Conservation (phyloP, 306 rosid species). For the Prunus mume region DNA sequence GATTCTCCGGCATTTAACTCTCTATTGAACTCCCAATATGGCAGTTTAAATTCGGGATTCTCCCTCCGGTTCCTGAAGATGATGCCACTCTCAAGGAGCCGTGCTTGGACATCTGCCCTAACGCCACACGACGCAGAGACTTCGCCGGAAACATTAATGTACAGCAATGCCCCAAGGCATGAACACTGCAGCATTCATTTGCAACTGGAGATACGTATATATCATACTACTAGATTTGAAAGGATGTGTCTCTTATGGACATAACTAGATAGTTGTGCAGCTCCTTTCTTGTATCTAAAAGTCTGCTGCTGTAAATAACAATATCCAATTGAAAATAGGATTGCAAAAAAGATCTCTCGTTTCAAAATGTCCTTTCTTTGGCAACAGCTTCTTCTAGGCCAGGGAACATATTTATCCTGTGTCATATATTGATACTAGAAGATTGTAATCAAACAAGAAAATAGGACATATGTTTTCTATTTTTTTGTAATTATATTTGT, state of each 20-base stretch:
- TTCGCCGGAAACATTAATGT: constrained; percentile 24
- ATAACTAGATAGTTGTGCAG: too few species aligned
- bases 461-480: background rate
- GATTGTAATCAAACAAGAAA: background rate
- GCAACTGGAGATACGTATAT: background rate
- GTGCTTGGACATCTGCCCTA: constrained; percentile 79
- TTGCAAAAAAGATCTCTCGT: too few species aligned
- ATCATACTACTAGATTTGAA: background rate
- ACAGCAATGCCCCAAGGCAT: constrained; percentile 64
- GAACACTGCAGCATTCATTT: background rate
- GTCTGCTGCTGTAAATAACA: too few species aligned
- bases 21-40: background rate
- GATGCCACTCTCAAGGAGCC: constrained; percentile 67
- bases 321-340: too few species aligned
- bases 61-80: constrained; percentile 64
- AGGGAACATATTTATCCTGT: too few species aligned
- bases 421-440: background rate
- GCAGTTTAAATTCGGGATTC: constrained; percentile 89
- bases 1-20: background rate
- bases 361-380: too few species aligned
- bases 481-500: too few species aligned
- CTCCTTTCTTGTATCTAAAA: too few species aligned
- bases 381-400: too few species aligned
- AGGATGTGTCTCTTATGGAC: background rate
- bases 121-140: constrained; percentile 53